Evolutionary conservation across 2,329 filamentous ascomycete genomes (phyloP).

Genomic region (Colletotrichum eleusines): DNA sequence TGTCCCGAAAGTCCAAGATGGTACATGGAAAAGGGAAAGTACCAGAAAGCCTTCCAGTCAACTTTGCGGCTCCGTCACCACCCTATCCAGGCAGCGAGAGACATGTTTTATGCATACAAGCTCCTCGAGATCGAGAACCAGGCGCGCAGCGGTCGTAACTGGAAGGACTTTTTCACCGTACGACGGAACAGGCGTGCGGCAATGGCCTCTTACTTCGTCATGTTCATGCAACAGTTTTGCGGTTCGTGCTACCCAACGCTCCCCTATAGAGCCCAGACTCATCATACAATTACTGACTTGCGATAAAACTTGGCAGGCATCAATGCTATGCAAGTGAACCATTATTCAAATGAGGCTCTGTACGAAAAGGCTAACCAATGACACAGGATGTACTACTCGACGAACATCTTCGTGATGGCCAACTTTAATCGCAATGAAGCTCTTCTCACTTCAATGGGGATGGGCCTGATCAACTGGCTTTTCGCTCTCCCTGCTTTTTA

Average conservation of each 20-base stretch:
- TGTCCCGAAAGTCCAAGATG: constrained; percentile 67
- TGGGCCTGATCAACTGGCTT: constrained; percentile 68
- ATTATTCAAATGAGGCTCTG: not conserved
- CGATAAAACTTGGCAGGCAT: constrained; percentile 45
- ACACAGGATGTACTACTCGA: constrained; percentile 66
- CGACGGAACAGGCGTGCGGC: constrained; percentile 53
- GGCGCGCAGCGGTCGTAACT: constrained; percentile 47
- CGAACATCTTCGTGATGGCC: constrained; percentile 55
- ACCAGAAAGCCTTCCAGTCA: constrained; percentile 59
- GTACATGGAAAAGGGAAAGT: constrained; percentile 64
- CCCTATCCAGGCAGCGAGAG: constrained; percentile 61
- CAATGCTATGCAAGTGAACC: constrained; percentile 56
- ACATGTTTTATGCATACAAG: constrained; percentile 63
- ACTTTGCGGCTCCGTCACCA: constrained; percentile 60
- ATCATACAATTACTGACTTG: not conserved
- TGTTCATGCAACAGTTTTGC: constrained; percentile 55
- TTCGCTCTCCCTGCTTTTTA: constrained; percentile 70
- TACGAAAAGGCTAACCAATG: not conserved
- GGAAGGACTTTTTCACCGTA: constrained; percentile 55
- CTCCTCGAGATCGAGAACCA: constrained; percentile 49
- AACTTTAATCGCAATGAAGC: constrained; percentile 57
- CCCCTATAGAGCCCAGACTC: not conserved
- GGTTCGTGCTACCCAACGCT: constrained; percentile 32
- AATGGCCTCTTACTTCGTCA: constrained; percentile 53
- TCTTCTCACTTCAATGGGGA: constrained; percentile 67